A percentile compares a stretch with the other conserved stretches of the same genome.
phyloP scores from a whole-genome alignment of 805 yeast species.

The Yamadazyma ubonensis region DNA sequence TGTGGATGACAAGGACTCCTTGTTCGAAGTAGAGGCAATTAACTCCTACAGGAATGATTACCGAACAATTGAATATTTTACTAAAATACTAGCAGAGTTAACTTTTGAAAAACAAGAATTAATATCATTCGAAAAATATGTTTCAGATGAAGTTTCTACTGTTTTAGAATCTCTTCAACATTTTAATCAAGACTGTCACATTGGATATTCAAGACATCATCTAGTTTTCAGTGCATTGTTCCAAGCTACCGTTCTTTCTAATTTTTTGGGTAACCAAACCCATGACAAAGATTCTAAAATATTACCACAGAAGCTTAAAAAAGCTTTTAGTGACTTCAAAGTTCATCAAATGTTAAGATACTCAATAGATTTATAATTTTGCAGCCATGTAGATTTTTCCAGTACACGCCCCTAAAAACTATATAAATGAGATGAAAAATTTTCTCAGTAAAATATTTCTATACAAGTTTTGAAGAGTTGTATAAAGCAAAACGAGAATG shows the following conservation, averaged over 20 bases:
- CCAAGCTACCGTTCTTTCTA: constrained; percentile 1
- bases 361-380: constrained; percentile 1
- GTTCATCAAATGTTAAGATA: background rate
- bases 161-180: background rate
- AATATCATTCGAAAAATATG: background rate
- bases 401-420: too few species aligned
- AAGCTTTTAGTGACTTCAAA: too few species aligned
- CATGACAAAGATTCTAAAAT: too few species aligned
- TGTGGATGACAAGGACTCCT: constrained; percentile 1
- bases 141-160: background rate
- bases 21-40: constrained; percentile 6
- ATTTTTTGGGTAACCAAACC: background rate
- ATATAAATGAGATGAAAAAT: too few species aligned
- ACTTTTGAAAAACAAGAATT: background rate
- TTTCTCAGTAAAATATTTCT: background rate
- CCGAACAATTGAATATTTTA: background rate
- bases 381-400: too few species aligned
- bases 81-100: background rate
- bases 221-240: constrained; percentile 6
- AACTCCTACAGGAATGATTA: constrained; percentile 59
- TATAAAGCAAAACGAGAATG: constrained; percentile 12
- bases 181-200: constrained; percentile 4
- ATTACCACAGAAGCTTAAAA: too few species aligned
- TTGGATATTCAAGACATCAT: constrained; percentile 8
- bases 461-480: constrained; percentile 5